Evolutionary conservation across 2,329 filamentous ascomycete genomes (phyloP).

Genomic region (Pseudogymnoascus destructans): DNA sequence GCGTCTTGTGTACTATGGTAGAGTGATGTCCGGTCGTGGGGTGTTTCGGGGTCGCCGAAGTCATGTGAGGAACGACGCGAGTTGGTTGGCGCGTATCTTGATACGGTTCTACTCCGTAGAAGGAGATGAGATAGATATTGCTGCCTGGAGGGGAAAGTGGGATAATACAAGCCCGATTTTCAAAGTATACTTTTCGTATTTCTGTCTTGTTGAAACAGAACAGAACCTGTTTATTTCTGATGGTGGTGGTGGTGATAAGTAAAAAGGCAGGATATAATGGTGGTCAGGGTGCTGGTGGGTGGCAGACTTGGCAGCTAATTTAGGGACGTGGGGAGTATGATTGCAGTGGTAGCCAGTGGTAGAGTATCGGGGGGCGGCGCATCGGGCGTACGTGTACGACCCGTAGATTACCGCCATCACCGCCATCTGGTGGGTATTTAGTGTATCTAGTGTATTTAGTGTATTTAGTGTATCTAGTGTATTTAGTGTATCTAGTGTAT

Average conservation of each 20-base stretch:
- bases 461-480: background rate
- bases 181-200: background rate
- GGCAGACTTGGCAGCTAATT: no score
- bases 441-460: no score
- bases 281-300: no score
- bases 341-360: background rate
- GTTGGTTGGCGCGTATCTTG: background rate
- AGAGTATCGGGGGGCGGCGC: background rate
- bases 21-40: background rate
- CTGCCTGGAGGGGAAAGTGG: background rate
- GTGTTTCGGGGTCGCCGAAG: background rate
- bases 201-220: background rate
- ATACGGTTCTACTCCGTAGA: background rate
- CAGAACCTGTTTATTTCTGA: background rate
- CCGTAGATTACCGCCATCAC: background rate
- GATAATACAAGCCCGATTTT: background rate
- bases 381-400: background rate
- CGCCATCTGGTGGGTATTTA: no score
- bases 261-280: no score
- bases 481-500: no score
- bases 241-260: background rate
- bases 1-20: background rate
- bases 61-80: slow-evolving; percentile 1
- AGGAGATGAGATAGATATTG: background rate
- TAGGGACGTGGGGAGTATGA: background rate